phyloP scores from a whole-genome alignment of 2,329 filamentous ascomycete species.

The Fusarium devonianum region DNA sequence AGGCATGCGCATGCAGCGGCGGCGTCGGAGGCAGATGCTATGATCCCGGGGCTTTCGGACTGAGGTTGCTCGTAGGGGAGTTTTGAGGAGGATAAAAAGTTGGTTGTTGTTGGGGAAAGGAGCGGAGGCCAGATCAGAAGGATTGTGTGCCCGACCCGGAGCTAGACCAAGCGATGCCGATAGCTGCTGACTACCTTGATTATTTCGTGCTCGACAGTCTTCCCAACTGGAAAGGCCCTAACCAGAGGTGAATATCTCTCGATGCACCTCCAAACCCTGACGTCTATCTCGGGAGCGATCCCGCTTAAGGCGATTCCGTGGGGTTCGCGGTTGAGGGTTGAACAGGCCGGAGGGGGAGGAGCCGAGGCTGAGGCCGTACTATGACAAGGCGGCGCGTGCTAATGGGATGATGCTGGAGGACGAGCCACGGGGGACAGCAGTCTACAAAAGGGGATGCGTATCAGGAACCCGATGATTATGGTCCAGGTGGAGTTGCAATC shows the following conservation, averaged over 20 bases:
- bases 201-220: constrained; percentile 12
- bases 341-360: constrained; percentile 2
- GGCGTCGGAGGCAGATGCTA: neutral
- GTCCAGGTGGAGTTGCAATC: neutral
- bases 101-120: constrained; percentile 13
- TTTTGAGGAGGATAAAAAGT: neutral
- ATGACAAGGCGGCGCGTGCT: constrained; percentile 6
- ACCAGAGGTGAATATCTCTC: constrained; percentile 19
- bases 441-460: constrained; percentile 19
- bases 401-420: constrained; percentile 19
- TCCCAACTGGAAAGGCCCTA: constrained; percentile 15
- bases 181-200: constrained; percentile 1
- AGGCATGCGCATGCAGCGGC: neutral
- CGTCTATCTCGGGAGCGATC: constrained; percentile 37
- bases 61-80: neutral
- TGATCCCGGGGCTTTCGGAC: neutral
- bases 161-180: constrained; percentile 11
- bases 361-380: constrained; percentile 6
- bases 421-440: constrained; percentile 6
- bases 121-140: constrained; percentile 14
- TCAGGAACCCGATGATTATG: constrained; percentile 9
- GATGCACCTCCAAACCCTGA: constrained; percentile 29
- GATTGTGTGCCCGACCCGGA: constrained; percentile 11
- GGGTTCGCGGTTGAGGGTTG: constrained; percentile 18
- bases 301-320: constrained; percentile 38